Evolutionary conservation across 106 monocot species (phyloP).

Genomic region (Dioscorea zingiberensis): DNA sequence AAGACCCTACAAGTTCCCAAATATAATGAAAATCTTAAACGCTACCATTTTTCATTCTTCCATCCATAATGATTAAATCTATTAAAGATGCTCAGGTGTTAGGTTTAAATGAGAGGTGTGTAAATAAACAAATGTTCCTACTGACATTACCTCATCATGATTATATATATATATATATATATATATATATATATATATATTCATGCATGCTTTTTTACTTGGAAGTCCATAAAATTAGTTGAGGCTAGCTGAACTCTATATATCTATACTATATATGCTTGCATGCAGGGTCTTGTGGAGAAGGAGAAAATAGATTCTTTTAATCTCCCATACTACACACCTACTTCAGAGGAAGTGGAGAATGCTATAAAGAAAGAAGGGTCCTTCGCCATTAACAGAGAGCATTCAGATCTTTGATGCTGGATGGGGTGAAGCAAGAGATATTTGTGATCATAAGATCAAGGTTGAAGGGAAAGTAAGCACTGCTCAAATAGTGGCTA

Average conservation of each 20-base stretch:
- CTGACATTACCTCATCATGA: no score
- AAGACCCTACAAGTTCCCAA: no score
- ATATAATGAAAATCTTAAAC: no score
- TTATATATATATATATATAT: no score
- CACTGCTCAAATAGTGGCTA: conserved; percentile 10
- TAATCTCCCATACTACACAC: neutral
- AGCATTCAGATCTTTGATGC: neutral
- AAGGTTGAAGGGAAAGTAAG: neutral
- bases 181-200: no score
- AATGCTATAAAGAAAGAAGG: neutral
- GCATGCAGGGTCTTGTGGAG: conserved; percentile 1
- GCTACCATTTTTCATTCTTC: no score
- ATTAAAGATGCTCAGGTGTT: no score
- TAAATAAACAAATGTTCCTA: no score
- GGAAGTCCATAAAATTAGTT: neutral
- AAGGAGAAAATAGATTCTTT: neutral
- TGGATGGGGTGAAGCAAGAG: neutral
- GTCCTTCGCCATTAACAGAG: neutral
- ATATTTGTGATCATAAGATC: neutral
- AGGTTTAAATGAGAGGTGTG: no score
- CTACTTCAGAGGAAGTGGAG: neutral
- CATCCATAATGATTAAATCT: no score
- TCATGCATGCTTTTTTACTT: neutral
- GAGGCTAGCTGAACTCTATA: neutral
- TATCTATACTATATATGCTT: neutral